Evolutionary conservation across 2,329 filamentous ascomycete genomes (phyloP), one percentile per base, ranked within the genome.

Genomic region (Exserohilum turcica): DNA sequence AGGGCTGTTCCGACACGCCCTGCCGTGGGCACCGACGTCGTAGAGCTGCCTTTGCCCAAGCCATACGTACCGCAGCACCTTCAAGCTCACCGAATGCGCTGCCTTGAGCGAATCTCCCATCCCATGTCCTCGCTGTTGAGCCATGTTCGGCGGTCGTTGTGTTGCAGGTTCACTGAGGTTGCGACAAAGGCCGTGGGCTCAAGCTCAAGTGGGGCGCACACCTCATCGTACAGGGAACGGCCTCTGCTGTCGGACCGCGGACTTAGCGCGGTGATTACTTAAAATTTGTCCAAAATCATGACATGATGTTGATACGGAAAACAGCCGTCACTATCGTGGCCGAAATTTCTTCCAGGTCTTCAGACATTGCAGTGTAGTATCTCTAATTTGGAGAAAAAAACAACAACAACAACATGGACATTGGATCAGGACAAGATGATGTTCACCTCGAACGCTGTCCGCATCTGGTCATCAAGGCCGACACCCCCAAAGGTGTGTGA

Each of bases 81-180:
- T 94, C 42, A 97, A 79, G 57, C 96, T 92, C 59, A 91, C 81
- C 13, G 88, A 85, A 74, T 97, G 94, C 0, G 93, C 90, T 5
- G 71, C 71, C 55, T 74, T 75, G 38, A 75, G 57, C 39, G 68
- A 67, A 21, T 77, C 73, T 10, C 72, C 72, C 55, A 67, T 65
- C 6, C 74, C 75, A 43, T 72, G 70, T 16, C 68, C 68, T 43
- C 75, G 72, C 46, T 74, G 70, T 56, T 76, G 74, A 44, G 74
- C 70, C 74, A 76, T 76, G 50, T 50, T 48, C 21, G 35, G 52
- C 38, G 45, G 37, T 39, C 32, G 43, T 54, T 39, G 35, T 53
- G 28, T 35, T 49, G 43, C 45, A 27, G 52, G 29, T 18, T 47
- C 36, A 19, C 36, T 16, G 7, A 37, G 52, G 36, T 38, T 37